Evolutionary conservation across 2,329 filamentous ascomycete species (phyloP), one percentile per base, ranked within the genome.

Genomic region (Claviceps spartinae): DNA sequence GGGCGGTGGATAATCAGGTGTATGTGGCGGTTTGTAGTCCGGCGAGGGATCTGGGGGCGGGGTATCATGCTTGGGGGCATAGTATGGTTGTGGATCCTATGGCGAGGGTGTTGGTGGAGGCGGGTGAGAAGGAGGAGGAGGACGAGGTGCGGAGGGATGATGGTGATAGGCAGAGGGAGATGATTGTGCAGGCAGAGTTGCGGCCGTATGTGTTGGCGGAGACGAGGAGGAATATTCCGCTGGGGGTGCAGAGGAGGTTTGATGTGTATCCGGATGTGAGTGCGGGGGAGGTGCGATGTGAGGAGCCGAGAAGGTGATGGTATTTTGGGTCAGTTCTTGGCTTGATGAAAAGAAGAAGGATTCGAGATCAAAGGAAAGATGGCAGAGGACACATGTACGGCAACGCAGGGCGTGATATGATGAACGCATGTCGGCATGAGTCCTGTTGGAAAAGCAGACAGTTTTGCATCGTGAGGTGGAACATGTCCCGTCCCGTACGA

Each of bases 231-330:
- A 84, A 84, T 5, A 95, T 98, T 59, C 93, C 93, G 2, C 74
- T 97, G 50, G 81, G 83, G 61, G 78, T 76, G 18, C 93, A 98
- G 75, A 78, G 93, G 61, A 76, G 93, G 58, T 98, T 95, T 65
- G 93, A 98, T 67, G 85, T 98, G 20, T 98, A 98, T 67, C 86
- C 88, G 0, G 90, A 98, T 73, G 81, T 98, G 36, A 89, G 82
- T 61, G 69, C 78, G 61, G 83, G 79, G 1, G 70, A 74, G 53
- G 64, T 74, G 24, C 62, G 65, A 22, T 63, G 65, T 16, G 61
- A 65, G 44, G 65, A 69, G 49, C 59, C 61, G 40, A 46, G n/a
- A 5, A 41, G 34, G 8, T 55, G 41, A 50, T 26, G 6, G n/a
- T 5, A 34, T 34, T 4, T 11, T 34, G 30, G 30, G 30, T 24